A percentile compares a stretch with the other conserved stretches of the same genome.
phyloP scores from a whole-genome alignment of 495 filamentous ascomycete genomes.

The Polyplosphaeria fusca region DNA sequence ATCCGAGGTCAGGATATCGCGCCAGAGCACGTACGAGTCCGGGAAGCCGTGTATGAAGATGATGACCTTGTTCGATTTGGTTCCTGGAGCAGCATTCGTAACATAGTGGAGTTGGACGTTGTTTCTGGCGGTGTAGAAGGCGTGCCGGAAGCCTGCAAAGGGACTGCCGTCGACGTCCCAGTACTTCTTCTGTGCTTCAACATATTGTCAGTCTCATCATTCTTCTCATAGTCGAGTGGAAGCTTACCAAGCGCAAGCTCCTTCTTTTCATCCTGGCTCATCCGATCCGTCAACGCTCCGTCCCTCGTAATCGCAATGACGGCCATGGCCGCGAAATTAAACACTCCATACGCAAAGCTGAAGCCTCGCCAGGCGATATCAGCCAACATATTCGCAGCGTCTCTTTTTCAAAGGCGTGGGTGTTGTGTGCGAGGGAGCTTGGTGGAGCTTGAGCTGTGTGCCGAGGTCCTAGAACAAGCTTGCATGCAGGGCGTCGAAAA shows the following conservation, averaged over 20 bases:
- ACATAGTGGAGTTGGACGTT: conserved; percentile 56
- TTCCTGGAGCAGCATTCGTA: conserved; percentile 16
- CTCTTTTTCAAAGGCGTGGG: no score
- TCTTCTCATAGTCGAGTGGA: background rate
- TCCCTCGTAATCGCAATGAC: conserved; percentile 9
- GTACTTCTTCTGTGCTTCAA: conserved; percentile 36
- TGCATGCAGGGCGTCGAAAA: no score
- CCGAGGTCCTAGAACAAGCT: no score
- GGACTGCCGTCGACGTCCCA: conserved; percentile 49
- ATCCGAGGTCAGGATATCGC: conserved; percentile 41
- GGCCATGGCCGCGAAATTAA: conserved; percentile 11
- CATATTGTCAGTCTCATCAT: background rate
- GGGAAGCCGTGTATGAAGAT: conserved; percentile 61
- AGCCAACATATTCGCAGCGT: conserved; percentile 9
- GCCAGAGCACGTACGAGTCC: conserved; percentile 56
- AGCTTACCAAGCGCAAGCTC: conserved; percentile 23
- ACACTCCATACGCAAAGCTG: conserved; percentile 23
- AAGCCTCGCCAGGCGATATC: conserved; percentile 9
- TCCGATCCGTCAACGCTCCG: conserved; percentile 18
- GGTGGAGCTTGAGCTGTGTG: no score
- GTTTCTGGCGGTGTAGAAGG: conserved; percentile 47
- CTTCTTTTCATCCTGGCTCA: conserved; percentile 19
- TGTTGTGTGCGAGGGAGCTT: no score
- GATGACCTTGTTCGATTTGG: conserved; percentile 43
- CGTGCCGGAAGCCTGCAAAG: conserved; percentile 44